These are phyloP conservation scores for Zymoseptoria pseudotritici DNA, from an alignment of 2,329 filamentous ascomycete species.

Conservation along the genomic window DNA sequence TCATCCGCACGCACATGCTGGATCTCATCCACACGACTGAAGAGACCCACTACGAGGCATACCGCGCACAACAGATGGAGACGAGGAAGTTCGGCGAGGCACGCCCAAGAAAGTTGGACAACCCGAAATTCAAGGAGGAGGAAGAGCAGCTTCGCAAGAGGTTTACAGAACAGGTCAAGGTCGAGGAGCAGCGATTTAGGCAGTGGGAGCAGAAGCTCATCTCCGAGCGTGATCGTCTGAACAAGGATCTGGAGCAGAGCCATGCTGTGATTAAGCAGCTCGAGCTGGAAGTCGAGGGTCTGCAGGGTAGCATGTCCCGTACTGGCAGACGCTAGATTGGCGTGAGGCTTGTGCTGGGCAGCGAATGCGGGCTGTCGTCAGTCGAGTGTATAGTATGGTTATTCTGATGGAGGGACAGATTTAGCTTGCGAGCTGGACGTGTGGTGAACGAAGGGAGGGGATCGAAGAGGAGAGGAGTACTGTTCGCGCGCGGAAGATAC, in stretches of 20 bases:
- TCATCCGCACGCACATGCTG: constrained; percentile 95
- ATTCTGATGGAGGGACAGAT: not conserved
- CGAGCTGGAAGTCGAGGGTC: constrained; percentile 83
- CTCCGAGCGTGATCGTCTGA: constrained; percentile 93
- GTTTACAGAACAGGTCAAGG: constrained; percentile 99
- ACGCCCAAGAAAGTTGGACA: constrained; percentile 93
- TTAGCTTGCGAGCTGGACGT: not conserved
- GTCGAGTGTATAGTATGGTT: not conserved
- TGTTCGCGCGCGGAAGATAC: constrained; percentile 18
- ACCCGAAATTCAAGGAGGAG: constrained; percentile 99
- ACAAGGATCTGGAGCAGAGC: constrained; percentile 98
- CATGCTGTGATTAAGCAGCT: constrained; percentile 85
- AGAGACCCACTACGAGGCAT: constrained; percentile 98
- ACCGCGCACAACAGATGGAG: constrained; percentile 99
- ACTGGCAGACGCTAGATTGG: constrained; percentile 26
- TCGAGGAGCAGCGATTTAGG: constrained; percentile 98
- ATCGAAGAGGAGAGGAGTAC: constrained; percentile 5
- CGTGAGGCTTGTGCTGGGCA: not conserved
- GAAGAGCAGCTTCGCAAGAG: constrained; percentile 97
- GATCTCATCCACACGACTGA: constrained; percentile 99
- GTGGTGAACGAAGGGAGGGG: constrained; percentile 4
- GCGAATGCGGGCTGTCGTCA: not conserved
- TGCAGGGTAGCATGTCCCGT: constrained; percentile 53
- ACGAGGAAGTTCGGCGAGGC: constrained; percentile 98
- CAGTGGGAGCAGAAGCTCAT: constrained; percentile 99